Base-by-base conservation (phyloP, 1,284 basidiomycete genomes). In the Apiotrichum domesticum region DNA sequence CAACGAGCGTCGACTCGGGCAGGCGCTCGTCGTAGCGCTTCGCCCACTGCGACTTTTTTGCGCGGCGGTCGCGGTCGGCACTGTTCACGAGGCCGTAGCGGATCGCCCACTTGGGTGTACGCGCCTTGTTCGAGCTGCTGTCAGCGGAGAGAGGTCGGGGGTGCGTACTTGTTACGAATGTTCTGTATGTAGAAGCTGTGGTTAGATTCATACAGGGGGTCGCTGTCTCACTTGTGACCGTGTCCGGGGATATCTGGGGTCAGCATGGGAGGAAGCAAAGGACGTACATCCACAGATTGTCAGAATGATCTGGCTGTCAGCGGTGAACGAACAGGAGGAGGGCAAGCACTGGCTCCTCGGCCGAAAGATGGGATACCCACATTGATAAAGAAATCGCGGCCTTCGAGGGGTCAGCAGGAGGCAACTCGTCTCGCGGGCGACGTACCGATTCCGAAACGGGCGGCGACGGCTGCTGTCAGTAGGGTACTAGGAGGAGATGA, bases 171-270 rank as follows among this genome's bases (percentile, higher is more conserved):
- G 79, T 97, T 97, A 54, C 94, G 83, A 64, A 98, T 86, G 77
- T 95, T 96, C 85, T 96, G 76, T 62, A 94, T 90, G 79, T 94
- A 95, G 75, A 95, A 95, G 72, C 93, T 94, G 77, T 90, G 88
- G 32, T 51, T 59, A 51, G 54, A 52, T 35, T 13, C 5, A 13
- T 32, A 21, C 6, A 6, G 29, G 4, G 2, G 6, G 35, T 10
- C 33, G 46, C 32, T 35, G 3, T 54, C 70, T 51, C 49, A 78
- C 72, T 78, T 79, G 67, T 78, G 77, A 34, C 70, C 71, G 62
- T 79, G 78, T 33, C 76, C 69, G 4, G 75, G 75, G 62, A 77
- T 69, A 62, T 78, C 73, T 77, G 10, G 45, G 3, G 42, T 42
- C 11, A 33, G 35, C 47, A 35, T 14, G 14, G 42, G 37, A 50